phyloP scores from a whole-genome alignment of 371 early-diverging fungal genomes.

The Encephalitozoon romaleae region DNA sequence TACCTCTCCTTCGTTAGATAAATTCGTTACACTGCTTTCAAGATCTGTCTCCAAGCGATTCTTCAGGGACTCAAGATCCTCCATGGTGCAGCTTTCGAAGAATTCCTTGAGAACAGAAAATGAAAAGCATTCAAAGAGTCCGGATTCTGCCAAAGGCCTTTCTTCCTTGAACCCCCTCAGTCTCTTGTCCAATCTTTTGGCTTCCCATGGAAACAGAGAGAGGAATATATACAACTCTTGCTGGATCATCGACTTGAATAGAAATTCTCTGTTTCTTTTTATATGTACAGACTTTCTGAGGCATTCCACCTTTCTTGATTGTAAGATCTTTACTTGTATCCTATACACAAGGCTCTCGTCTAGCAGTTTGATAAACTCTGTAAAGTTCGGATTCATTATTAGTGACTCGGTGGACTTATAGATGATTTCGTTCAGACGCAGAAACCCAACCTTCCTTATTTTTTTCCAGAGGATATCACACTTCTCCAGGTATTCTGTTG shows the following conservation, averaged over 20 bases:
- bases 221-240: not conserved
- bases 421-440: not conserved
- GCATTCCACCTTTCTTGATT: not conserved
- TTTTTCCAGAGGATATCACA: not conserved
- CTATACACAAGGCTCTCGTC: not conserved
- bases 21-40: not conserved
- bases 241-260: conserved; percentile 1
- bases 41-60: not conserved
- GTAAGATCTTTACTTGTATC: not conserved
- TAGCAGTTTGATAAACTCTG: not conserved
- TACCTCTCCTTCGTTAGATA: not conserved
- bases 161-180: not conserved
- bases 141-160: not conserved
- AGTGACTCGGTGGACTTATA: not conserved
- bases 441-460: not conserved
- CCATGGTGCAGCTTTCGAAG: not conserved
- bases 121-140: not conserved
- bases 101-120: conserved; percentile 9
- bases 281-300: not conserved
- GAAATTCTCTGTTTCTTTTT: not conserved
- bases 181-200: not conserved
- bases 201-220: not conserved
- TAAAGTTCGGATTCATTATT: not conserved
- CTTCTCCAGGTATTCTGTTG: not conserved
- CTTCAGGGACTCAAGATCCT: not conserved